phyloP scores from a whole-genome alignment of 2,329 filamentous ascomycete species.

The Colletotrichum sp. region DNA sequence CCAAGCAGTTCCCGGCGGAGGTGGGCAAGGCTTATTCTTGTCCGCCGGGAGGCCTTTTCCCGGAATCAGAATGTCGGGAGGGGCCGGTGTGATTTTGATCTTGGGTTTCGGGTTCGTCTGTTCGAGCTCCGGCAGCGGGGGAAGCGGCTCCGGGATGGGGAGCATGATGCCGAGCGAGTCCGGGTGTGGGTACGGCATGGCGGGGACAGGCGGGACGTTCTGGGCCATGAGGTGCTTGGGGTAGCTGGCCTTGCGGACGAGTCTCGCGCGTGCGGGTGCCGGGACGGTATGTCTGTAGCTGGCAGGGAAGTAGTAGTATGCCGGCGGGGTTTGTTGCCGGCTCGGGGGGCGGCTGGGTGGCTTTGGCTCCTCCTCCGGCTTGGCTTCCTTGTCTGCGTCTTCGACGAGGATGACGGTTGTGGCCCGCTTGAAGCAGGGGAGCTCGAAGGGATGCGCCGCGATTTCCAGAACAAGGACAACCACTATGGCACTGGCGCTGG shows the following conservation, averaged over 20 bases:
- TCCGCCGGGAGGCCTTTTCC: background rate
- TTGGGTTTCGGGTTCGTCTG: background rate
- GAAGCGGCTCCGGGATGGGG: slow-evolving; percentile 13
- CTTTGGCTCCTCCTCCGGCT: slow-evolving; percentile 14
- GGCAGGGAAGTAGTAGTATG: slow-evolving; percentile 16
- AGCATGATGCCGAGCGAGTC: slow-evolving; percentile 19
- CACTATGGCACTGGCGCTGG: slow-evolving; percentile 1
- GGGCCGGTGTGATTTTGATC: slow-evolving; percentile 6
- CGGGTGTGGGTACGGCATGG: slow-evolving; percentile 11
- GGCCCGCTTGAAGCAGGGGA: slow-evolving; percentile 23
- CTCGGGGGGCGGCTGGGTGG: background rate
- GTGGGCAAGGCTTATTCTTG: slow-evolving; percentile 13
- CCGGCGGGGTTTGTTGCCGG: slow-evolving; percentile 3
- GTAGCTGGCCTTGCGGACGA: slow-evolving; percentile 14
- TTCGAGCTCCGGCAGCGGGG: slow-evolving; percentile 11
- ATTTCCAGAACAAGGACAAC: slow-evolving; percentile 26
- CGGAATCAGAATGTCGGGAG: slow-evolving; percentile 16
- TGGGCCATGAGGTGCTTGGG: background rate
- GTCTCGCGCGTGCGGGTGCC: background rate
- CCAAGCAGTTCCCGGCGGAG: slow-evolving; percentile 23
- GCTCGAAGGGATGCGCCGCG: slow-evolving; percentile 26
- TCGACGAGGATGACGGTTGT: slow-evolving; percentile 4
- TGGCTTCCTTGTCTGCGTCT: slow-evolving; percentile 15
- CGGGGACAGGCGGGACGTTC: background rate
- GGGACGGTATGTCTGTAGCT: slow-evolving; percentile 13